Percentiles rank a stretch among this genome's conserved stretches.
phyloP scores from a whole-genome alignment of 768 basidiomycete genomes.

The Crassisporium funariophilum region DNA sequence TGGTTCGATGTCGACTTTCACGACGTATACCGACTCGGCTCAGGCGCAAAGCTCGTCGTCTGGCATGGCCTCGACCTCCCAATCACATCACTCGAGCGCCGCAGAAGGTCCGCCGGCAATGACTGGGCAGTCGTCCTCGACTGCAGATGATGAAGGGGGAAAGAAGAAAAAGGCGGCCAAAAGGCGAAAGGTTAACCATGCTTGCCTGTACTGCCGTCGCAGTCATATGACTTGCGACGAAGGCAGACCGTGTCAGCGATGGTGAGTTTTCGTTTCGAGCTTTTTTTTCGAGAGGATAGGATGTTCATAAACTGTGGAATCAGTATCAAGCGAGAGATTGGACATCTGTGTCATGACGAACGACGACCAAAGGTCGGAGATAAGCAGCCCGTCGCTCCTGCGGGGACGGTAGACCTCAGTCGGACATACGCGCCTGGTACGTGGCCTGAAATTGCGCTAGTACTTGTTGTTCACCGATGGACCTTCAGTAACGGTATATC shows the following conservation, averaged over 20 bases:
- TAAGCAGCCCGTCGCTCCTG: conserved; percentile 39
- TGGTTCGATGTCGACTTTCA: conserved; percentile 20
- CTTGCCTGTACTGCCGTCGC: conserved; percentile 89
- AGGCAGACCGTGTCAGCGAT: conserved; percentile 88
- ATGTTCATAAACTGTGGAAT: not conserved
- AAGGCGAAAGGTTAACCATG: conserved; percentile 87
- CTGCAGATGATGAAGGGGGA: conserved; percentile 32
- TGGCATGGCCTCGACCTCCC: conserved; percentile 5
- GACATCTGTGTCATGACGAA: conserved; percentile 92
- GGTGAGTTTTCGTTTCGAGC: conserved; percentile 53
- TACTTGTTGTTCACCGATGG: not conserved
- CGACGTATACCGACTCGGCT: conserved; percentile 21
- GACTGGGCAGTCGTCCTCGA: too few species aligned
- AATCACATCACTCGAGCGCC: conserved; percentile 3
- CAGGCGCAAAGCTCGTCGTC: conserved; percentile 14
- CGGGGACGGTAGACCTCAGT: conserved; percentile 28
- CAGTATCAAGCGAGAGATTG: conserved; percentile 96
- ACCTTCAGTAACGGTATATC: conserved; percentile 39
- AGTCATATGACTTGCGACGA: conserved; percentile 95
- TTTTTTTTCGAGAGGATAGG: conserved; percentile 5
- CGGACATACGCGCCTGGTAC: conserved; percentile 50
- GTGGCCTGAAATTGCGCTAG: conserved; percentile 8
- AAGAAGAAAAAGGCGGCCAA: conserved; percentile 60
- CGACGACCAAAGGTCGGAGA: conserved; percentile 54
- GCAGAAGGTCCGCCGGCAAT: too few species aligned